Conservation (phyloP, 23 red algal genomes). For the Gracilaria domingensis region DNA sequence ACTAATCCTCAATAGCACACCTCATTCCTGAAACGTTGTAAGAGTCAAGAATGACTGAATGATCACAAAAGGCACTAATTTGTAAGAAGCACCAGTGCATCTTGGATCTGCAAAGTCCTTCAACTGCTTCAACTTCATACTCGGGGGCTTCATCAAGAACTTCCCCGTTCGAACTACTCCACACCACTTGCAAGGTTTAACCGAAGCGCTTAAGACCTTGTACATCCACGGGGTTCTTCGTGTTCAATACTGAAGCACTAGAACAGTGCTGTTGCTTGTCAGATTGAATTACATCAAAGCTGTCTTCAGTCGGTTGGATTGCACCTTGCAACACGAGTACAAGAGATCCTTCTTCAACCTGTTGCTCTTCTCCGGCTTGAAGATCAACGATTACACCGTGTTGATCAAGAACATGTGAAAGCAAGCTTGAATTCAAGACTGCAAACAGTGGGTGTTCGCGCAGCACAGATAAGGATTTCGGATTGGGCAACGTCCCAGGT, state of each 20-base stretch:
- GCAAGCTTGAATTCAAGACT: not conserved
- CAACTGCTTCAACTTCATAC: not conserved
- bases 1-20: conserved; percentile 50
- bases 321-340: conserved; percentile 54
- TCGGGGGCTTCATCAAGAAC: not conserved
- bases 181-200: not conserved
- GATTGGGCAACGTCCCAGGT: not conserved
- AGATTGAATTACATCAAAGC: not conserved
- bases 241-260: not conserved
- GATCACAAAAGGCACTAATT: conserved; percentile 50
- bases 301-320: conserved; percentile 40
- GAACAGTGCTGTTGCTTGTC: not conserved
- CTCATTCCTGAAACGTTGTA: not conserved
- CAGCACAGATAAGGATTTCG: conserved; percentile 16
- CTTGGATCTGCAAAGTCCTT: not conserved
- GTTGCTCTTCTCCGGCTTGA: conserved; percentile 8
- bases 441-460: conserved; percentile 51
- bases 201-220: not conserved
- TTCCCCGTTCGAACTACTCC: not conserved
- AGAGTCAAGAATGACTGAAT: conserved; percentile 17
- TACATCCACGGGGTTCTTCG: not conserved
- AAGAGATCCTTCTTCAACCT: conserved; percentile 44
- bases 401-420: conserved; percentile 21
- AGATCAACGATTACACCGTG: conserved; percentile 39
- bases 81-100: conserved; percentile 76